These are phyloP conservation scores for Daedalea quercina DNA, from an alignment of 768 basidiomycete genomes.

Conservation along the genomic window DNA sequence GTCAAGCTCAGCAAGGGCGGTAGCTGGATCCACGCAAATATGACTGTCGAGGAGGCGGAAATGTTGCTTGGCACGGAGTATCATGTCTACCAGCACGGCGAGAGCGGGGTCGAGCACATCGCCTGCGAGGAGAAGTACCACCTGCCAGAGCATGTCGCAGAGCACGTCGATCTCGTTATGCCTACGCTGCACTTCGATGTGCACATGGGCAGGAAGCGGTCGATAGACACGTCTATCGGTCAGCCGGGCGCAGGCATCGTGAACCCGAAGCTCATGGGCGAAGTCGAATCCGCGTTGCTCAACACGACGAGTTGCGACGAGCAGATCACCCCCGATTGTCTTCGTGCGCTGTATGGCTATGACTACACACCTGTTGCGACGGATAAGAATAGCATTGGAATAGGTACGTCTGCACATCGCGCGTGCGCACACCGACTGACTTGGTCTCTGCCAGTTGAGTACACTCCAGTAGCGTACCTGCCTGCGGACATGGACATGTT, in stretches of 20 bases:
- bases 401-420: constrained; percentile 16
- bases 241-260: constrained; percentile 5
- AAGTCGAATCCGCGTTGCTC: neutral
- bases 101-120: constrained; percentile 44
- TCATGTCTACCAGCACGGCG: constrained; percentile 47
- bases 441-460: constrained; percentile 27
- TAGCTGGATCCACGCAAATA: constrained; percentile 36
- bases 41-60: constrained; percentile 38
- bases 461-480: constrained; percentile 36
- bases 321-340: constrained; percentile 24
- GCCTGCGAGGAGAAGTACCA: constrained; percentile 58
- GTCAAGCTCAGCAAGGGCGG: constrained; percentile 32
- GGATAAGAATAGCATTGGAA: constrained; percentile 23
- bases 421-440: neutral
- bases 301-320: constrained; percentile 20
- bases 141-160: constrained; percentile 49
- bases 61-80: constrained; percentile 42
- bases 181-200: constrained; percentile 65
- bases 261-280: constrained; percentile 1
- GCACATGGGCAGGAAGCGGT: constrained; percentile 18
- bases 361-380: constrained; percentile 18
- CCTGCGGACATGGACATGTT: constrained; percentile 37
- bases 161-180: constrained; percentile 60
- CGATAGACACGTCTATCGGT: neutral
- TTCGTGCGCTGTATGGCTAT: constrained; percentile 26